Evolutionary conservation across 305 asterid genomes (phyloP), one percentile per base, ranked within the genome.

Genomic region (Fraxinus baroniana): DNA sequence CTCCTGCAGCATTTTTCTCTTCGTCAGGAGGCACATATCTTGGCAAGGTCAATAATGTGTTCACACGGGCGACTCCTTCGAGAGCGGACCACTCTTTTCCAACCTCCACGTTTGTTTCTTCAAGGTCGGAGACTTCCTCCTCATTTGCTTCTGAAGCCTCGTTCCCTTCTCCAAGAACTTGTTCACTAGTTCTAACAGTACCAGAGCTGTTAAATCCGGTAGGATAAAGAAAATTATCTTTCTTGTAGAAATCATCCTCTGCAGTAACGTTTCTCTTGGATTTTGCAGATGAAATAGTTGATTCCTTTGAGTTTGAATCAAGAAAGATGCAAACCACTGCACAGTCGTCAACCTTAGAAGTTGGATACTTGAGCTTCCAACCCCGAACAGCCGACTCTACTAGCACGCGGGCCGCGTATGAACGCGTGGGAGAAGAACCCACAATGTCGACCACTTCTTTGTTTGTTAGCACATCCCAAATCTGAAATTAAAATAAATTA

Each of bases 401-500:
- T 28, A 94, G 78, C 55, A 84, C 79, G 55, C 92, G 91, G 78
- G 98, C 90, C 39, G 97, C 93, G 76, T 86, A 64, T 71, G 97
- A 82, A 71, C 90, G 94, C 9, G 88, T 76, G 30, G 90, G 81
- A 82, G 93, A 84, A 55, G 94, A 89, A 76, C 87, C 88, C 81
- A 94, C 97, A 22, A 92, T 91, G 20, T 86, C 87, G 5, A 94
- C 92, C 83, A 94, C 98, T 76, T 93, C 91, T 74, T 92, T 78
- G 85, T 94, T 94, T 4, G 97, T 84, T 22, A 94, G 91, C 66
- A 94, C 98, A 76, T 93, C 98, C 97, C 98, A 94, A 81, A 94
- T 88, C 98, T 94, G 89, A 46, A 24, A 81, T n/a, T 79, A 62
- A 32, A 0, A 26, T 5, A 37, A 70, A 82, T 46, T 22, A 17